phyloP scores from a whole-genome alignment of 2,329 filamentous ascomycete genomes.

The Cytospora paraplurivora region DNA sequence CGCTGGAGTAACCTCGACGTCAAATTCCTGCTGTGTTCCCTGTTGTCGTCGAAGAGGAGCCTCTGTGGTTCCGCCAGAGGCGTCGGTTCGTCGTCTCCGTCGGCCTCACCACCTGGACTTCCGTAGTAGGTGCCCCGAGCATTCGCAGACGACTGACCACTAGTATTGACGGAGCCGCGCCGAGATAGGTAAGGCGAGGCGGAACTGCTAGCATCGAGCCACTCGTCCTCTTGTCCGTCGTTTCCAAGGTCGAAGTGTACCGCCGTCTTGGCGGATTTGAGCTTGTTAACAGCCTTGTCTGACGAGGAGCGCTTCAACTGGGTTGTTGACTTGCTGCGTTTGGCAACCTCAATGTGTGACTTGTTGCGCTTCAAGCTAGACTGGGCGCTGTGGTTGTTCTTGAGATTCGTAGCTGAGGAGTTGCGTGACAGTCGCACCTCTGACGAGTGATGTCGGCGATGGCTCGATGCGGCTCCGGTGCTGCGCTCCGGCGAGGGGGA shows the following conservation, averaged over 20 bases:
- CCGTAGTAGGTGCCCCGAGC: constrained; percentile 37
- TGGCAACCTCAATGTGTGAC: constrained; percentile 58
- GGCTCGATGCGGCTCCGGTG: constrained; percentile 37
- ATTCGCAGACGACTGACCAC: constrained; percentile 50
- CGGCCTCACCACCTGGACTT: constrained; percentile 19
- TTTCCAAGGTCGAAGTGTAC: constrained; percentile 67
- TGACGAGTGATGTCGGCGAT: constrained; percentile 50
- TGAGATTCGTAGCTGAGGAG: constrained; percentile 46
- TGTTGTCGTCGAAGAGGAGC: constrained; percentile 42
- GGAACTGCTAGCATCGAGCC: constrained; percentile 67
- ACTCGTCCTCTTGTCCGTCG: constrained; percentile 59
- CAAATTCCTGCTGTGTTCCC: constrained; percentile 64
- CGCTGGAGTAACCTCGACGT: constrained; percentile 69
- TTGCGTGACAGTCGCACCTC: constrained; percentile 54
- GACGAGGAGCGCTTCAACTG: constrained; percentile 57
- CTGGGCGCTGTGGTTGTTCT: constrained; percentile 55
- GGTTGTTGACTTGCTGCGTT: constrained; percentile 53
- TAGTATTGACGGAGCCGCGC: constrained; percentile 52
- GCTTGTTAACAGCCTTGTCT: constrained; percentile 50
- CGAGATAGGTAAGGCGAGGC: constrained; percentile 61
- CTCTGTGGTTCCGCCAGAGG: constrained; percentile 30
- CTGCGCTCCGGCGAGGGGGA: constrained; percentile 46
- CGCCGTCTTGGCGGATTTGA: constrained; percentile 49
- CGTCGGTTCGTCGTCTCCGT: constrained; percentile 26
- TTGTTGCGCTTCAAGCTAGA: constrained; percentile 61